Percentiles rank a stretch among this genome's conserved stretches.
Conservation (phyloP, 1,139 yeast species). For the Lodderomyces parapsilosis region DNA sequence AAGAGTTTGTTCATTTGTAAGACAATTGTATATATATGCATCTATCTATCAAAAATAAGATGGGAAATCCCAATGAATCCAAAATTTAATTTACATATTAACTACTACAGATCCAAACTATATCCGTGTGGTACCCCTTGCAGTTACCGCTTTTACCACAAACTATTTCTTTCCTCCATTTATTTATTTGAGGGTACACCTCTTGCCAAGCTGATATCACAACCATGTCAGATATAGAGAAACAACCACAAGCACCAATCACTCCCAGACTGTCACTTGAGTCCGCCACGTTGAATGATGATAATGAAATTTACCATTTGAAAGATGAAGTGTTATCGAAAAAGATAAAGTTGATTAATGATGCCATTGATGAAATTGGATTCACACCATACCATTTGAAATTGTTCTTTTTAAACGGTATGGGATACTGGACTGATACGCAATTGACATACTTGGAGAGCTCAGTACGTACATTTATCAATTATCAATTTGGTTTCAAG, state of each 20-base stretch:
- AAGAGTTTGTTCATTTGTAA: neutral
- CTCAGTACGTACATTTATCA: conserved; percentile 36
- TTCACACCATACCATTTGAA: conserved; percentile 35
- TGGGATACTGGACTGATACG: conserved; percentile 67
- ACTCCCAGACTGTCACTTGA: neutral
- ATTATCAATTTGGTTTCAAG: conserved; percentile 38
- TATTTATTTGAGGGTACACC: neutral
- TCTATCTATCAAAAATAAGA: no score
- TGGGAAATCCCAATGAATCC: no score
- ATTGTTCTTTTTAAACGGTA: conserved; percentile 48
- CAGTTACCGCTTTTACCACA: neutral
- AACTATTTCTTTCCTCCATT: neutral
- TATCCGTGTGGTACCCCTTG: no score
- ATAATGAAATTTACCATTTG: conserved; percentile 19
- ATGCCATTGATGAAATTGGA: conserved; percentile 37
- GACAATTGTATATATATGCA: no score
- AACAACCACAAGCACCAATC: conserved; percentile 3
- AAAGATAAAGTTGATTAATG: conserved; percentile 30
- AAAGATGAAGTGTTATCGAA: conserved; percentile 22
- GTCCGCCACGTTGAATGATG: conserved; percentile 8
- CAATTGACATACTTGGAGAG: conserved; percentile 47
- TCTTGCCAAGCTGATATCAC: neutral
- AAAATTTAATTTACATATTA: no score
- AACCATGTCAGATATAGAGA: conserved; percentile 8
- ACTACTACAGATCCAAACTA: no score